Evolutionary conservation across 768 basidiomycete species (phyloP), one percentile per base, ranked within the genome.

Genomic region (Pulveroboletus sp.): DNA sequence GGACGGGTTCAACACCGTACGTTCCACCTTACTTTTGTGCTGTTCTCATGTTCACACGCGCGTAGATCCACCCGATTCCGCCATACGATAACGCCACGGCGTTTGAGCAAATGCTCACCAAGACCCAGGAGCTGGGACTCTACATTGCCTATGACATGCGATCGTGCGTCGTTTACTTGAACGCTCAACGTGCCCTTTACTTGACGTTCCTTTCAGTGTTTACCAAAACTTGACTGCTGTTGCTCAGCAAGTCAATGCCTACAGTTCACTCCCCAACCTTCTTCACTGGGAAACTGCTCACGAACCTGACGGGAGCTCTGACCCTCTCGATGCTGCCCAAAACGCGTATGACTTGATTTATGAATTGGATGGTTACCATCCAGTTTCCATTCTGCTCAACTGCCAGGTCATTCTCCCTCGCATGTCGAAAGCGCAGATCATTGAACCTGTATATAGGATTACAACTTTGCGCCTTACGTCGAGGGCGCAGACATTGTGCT

Each of bases 81-180:
- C 70, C 79, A 0, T 89, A 84, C 51, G 73, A 74, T 50, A 80
- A 85, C 53, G 57, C 77, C 4, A 80, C 82, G 0, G 67, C 21
- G 11, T 56, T 62, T 20, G 21, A 59, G 27, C 45, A 66, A 35
- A 45, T 58, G 4, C 40, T 68, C 14, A 34, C 57, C 17, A 53
- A 1, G 32, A 46, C 64, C 8, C 4, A 35, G 12, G 53, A 55
- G 20, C 48, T 59, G 6, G 65, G 62, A 29, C 52, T 81, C 4
- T 90, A 84, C 58, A 65, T 91, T 27, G 82, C 90, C 75, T 90
- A 87, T 56, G 87, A 91, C 58, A 85, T 92, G 87, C 77, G 87
- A 57, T 66, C 64, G 78, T 79, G 24, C 38, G 70, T 45, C 6
- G 19, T 27, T 11, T 1, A 8, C 16, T 42, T 19, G 20, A n/a